These are phyloP conservation scores for Exophiala xenobiotica DNA, from an alignment of 2,329 filamentous ascomycete species.

Conservation along the genomic window DNA sequence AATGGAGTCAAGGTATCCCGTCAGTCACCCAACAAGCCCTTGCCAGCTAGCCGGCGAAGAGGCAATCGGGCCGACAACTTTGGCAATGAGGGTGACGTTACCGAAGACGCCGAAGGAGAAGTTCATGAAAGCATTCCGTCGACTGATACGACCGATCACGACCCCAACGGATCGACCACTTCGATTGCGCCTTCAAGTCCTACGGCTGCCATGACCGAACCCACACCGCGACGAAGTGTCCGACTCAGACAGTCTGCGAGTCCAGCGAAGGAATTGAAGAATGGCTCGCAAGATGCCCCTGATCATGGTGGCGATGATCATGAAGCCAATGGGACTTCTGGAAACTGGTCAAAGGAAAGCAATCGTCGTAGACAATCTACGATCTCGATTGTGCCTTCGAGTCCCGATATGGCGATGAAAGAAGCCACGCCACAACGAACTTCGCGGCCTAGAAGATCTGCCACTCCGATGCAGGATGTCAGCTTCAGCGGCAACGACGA, in stretches of 20 bases:
- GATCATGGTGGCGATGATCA: too few species aligned
- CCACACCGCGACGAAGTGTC: conserved; percentile 16
- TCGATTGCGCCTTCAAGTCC: conserved; percentile 6
- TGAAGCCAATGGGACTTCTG: too few species aligned
- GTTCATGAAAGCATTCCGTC: neutral
- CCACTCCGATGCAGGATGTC: neutral
- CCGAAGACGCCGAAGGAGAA: neutral
- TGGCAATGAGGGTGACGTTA: conserved; percentile 2
- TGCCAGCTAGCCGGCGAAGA: conserved; percentile 1
- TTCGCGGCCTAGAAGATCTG: conserved; percentile 5
- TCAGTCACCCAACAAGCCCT: neutral
- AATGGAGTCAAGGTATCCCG: neutral
- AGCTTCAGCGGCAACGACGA: too few species aligned
- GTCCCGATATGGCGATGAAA: neutral
- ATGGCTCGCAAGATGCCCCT: too few species aligned
- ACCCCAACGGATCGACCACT: conserved; percentile 11
- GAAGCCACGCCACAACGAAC: conserved; percentile 16
- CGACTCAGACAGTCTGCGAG: conserved; percentile 2
- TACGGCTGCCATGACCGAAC: neutral
- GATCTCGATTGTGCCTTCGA: conserved; percentile 8
- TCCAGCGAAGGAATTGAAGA: conserved; percentile 13
- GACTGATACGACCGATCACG: conserved; percentile 4
- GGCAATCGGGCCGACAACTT: neutral
- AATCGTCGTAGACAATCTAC: too few species aligned
- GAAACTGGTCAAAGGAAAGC: too few species aligned